A percentile compares a stretch with the other conserved stretches of the same genome.
Evolutionary conservation across 768 basidiomycete genomes (phyloP).

Genomic region (Cubamyces lactineus): DNA sequence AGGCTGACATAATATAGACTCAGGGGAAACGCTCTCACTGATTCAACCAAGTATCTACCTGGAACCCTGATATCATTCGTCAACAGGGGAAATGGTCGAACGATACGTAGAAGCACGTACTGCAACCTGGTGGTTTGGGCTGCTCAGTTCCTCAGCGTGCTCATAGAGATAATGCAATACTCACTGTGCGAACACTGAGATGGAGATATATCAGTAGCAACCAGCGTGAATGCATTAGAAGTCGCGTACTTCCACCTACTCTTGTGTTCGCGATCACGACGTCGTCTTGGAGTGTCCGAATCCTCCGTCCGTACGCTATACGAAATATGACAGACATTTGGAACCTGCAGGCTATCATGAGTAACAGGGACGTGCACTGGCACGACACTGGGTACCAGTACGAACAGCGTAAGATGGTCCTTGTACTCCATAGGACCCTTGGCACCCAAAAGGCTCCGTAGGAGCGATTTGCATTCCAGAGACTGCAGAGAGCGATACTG

Average conservation of each 20-base stretch:
- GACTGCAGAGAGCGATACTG: slow-evolving; percentile 13
- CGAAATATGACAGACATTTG: slow-evolving; percentile 16
- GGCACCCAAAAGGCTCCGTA: background rate
- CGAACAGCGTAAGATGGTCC: slow-evolving; percentile 6
- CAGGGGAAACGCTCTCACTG: slow-evolving; percentile 5
- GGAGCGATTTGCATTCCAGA: slow-evolving; percentile 5
- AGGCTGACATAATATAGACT: background rate
- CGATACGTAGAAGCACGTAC: too few species aligned
- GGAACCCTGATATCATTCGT: background rate
- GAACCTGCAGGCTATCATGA: background rate
- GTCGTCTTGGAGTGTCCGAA: slow-evolving; percentile 8
- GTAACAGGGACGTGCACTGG: too few species aligned
- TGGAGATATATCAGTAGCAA: too few species aligned
- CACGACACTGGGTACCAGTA: background rate
- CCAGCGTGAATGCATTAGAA: background rate
- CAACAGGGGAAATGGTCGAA: background rate
- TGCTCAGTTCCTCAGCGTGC: too few species aligned
- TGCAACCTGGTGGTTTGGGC: too few species aligned
- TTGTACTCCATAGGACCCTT: slow-evolving; percentile 9
- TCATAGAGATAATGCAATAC: background rate
- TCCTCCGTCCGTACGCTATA: slow-evolving; percentile 10
- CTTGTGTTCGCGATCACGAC: background rate
- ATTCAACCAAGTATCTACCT: slow-evolving; percentile 13
- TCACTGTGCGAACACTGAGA: slow-evolving; percentile 11
- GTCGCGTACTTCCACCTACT: slow-evolving; percentile 3